phyloP scores from a whole-genome alignment of 2,329 filamentous ascomycete species.

The Trichoderma gracile region DNA sequence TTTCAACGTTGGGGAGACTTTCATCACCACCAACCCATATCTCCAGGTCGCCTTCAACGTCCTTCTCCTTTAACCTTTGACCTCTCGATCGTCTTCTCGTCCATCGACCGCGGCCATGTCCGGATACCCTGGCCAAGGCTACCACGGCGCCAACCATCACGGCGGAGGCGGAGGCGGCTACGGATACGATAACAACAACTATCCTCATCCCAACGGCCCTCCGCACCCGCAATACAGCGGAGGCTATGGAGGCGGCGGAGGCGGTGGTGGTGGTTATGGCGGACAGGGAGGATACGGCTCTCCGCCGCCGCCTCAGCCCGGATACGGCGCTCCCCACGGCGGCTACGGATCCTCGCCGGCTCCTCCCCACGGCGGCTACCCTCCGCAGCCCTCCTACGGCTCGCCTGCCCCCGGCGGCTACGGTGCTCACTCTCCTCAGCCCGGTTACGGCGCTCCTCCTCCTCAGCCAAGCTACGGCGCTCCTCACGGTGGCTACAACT shows the following conservation, averaged over 20 bases:
- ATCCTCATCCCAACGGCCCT: conserved; percentile 28
- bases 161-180: conserved; percentile 35
- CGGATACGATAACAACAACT: conserved; percentile 35
- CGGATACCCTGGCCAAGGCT: conserved; percentile 46
- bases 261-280: conserved; percentile 27
- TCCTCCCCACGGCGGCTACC: conserved; percentile 28
- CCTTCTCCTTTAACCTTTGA: neutral
- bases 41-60: neutral
- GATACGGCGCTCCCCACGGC: conserved; percentile 20
- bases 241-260: conserved; percentile 26
- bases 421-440: conserved; percentile 29
- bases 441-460: conserved; percentile 34
- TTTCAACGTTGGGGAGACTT: neutral
- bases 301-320: conserved; percentile 30
- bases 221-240: conserved; percentile 30
- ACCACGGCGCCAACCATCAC: conserved; percentile 40
- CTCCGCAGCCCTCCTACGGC: conserved; percentile 30
- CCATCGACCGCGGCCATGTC: conserved; percentile 37
- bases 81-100: conserved; percentile 7
- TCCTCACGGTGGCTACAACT: conserved; percentile 32
- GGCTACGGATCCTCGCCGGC: neutral
- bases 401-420: conserved; percentile 30
- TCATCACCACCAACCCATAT: neutral
- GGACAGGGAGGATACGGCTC: conserved; percentile 30
- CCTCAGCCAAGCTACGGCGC: conserved; percentile 8